Percentiles rank a stretch among this genome's conserved stretches.
These are phyloP conservation scores for Rhizomucor pusillus DNA, from an alignment of 371 early-diverging fungal species.

Conservation along the genomic window DNA sequence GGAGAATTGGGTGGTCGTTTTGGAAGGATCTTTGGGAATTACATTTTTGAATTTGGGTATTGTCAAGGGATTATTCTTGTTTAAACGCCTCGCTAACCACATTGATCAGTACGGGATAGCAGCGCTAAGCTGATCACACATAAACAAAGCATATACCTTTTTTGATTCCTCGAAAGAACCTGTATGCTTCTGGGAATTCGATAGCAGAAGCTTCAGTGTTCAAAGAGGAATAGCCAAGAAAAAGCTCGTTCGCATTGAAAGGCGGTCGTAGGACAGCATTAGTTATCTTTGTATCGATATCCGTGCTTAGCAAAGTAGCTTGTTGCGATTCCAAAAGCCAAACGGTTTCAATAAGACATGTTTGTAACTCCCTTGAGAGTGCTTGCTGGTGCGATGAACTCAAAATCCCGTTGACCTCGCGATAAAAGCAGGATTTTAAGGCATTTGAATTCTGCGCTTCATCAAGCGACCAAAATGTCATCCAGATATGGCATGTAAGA, in stretches of 20 bases:
- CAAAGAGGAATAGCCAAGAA: conserved; percentile 18
- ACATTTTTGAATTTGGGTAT: background rate
- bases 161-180: background rate
- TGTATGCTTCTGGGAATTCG: no score
- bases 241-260: conserved; percentile 28
- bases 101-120: no score
- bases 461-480: conserved; percentile 21
- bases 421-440: background rate
- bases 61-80: background rate
- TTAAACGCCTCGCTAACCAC: no score
- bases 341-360: conserved; percentile 4
- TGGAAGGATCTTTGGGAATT: conserved; percentile 9
- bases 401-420: no score
- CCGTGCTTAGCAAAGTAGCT: background rate
- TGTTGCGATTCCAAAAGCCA: conserved; percentile 10
- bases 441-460: conserved; percentile 5
- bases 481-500: conserved; percentile 25
- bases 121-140: background rate
- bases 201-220: background rate
- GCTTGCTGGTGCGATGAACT: no score
- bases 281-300: conserved; percentile 28
- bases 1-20: background rate
- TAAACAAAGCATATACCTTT: background rate
- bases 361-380: background rate
- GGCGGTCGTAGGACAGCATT: conserved; percentile 20